phyloP scores from a whole-genome alignment of 2,329 filamentous ascomycete genomes.

The Aphanoascus verrucosus region DNA sequence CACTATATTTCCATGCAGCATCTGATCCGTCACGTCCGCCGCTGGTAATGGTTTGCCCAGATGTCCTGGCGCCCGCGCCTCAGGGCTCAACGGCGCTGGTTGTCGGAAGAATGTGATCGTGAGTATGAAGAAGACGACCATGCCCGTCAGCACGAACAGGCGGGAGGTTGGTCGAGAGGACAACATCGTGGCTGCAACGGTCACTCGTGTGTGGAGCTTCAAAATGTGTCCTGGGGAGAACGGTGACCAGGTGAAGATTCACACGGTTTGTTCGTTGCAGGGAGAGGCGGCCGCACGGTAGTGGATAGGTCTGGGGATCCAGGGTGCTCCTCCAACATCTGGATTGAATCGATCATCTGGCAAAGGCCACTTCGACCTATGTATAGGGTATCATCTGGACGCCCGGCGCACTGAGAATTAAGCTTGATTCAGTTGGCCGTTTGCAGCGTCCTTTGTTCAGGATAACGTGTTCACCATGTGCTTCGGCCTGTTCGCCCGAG shows the following conservation, averaged over 20 bases:
- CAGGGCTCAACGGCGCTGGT: constrained; percentile 28
- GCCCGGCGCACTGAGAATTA: no score
- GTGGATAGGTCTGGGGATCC: neutral
- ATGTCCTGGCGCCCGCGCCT: constrained; percentile 33
- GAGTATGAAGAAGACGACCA: constrained; percentile 27
- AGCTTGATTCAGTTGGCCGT: neutral
- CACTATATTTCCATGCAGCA: constrained; percentile 36
- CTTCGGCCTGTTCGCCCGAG: no score
- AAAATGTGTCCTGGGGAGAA: no score
- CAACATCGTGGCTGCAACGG: constrained; percentile 14
- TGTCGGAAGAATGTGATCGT: constrained; percentile 31
- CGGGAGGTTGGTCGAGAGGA: constrained; percentile 27
- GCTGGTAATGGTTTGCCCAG: constrained; percentile 24
- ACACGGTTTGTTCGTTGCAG: neutral
- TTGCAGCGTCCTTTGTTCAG: neutral
- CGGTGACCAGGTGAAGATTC: neutral
- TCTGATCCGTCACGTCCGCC: constrained; percentile 22
- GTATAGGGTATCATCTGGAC: neutral
- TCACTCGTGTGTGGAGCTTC: neutral
- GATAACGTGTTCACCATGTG: no score
- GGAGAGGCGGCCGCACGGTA: neutral
- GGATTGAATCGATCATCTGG: neutral
- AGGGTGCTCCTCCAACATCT: neutral
- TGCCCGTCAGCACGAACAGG: constrained; percentile 27
- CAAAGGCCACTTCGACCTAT: neutral